These are phyloP conservation scores for Cryptococcus neoformans DNA, from an alignment of 1,284 basidiomycete species.

Conservation along the genomic window DNA sequence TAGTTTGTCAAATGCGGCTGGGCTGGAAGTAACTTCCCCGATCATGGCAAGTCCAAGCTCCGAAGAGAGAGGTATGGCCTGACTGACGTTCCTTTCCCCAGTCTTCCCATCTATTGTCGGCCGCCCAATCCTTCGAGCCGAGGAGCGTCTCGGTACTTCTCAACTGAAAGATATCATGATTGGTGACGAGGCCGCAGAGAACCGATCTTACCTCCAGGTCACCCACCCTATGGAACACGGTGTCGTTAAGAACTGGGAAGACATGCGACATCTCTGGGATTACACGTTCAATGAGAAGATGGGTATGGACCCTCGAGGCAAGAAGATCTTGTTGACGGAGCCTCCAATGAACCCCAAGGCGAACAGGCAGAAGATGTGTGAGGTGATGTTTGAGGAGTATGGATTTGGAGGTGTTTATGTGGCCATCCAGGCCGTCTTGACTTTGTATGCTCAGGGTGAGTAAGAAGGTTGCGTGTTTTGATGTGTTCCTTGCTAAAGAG, in stretches of 20 bases:
- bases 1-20: conserved; percentile 99
- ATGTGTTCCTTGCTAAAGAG: not conserved
- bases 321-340: conserved; percentile 93
- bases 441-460: conserved; percentile 94
- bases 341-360: conserved; percentile 99
- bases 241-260: conserved; percentile 97
- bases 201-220: conserved; percentile 93
- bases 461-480: conserved; percentile 10
- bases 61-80: not conserved
- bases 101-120: conserved; percentile 97
- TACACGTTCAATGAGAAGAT: conserved; percentile 98
- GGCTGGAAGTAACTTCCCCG: conserved; percentile 97
- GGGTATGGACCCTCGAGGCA: conserved; percentile 77
- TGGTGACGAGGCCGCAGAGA: conserved; percentile 91
- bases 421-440: conserved; percentile 97
- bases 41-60: conserved; percentile 66
- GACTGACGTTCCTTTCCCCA: conserved; percentile 36
- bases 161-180: conserved; percentile 97
- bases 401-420: conserved; percentile 95
- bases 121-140: conserved; percentile 92
- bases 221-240: conserved; percentile 99
- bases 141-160: conserved; percentile 82
- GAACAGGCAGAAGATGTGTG: conserved; percentile 90
- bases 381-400: conserved; percentile 99
- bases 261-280: conserved; percentile 98